Percentiles rank a stretch among this genome's conserved stretches.
Conservation (phyloP, 352 stramenopile species). For the Phytophthora macrochlamydospora region DNA sequence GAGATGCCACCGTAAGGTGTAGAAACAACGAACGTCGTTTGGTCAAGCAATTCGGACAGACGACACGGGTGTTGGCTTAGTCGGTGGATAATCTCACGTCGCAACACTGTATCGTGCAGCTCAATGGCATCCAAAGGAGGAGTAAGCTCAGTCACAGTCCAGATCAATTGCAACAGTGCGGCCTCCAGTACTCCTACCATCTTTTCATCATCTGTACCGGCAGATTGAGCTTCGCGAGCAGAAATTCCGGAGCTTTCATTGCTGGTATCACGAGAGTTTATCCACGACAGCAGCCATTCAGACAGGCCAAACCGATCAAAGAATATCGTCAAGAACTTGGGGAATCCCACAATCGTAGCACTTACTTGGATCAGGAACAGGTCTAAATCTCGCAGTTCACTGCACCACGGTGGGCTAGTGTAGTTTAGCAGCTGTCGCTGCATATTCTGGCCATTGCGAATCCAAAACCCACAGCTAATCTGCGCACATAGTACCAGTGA, state of each 20-base stretch:
- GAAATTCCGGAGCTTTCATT: constrained; percentile 50
- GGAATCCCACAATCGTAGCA: constrained; percentile 59
- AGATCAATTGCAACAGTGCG: constrained; percentile 83
- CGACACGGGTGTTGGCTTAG: constrained; percentile 75
- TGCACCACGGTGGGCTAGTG: constrained; percentile 72
- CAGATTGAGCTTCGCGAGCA: constrained; percentile 21
- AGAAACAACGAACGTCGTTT: constrained; percentile 78
- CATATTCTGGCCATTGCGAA: constrained; percentile 87
- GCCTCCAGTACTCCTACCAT: constrained; percentile 73
- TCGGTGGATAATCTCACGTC: constrained; percentile 88
- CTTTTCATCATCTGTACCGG: constrained; percentile 57
- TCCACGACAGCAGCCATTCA: constrained; percentile 72
- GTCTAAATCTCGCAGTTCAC: constrained; percentile 75
- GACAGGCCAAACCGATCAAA: constrained; percentile 83
- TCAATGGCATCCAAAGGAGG: constrained; percentile 67
- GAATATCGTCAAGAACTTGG: constrained; percentile 78
- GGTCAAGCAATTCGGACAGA: constrained; percentile 77
- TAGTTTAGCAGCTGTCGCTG: constrained; percentile 84
- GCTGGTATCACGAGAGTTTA: constrained; percentile 49
- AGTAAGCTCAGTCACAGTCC: constrained; percentile 87
- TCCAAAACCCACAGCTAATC: constrained; percentile 81
- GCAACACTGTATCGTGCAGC: constrained; percentile 64
- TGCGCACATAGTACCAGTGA: constrained; percentile 79
- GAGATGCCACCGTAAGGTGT: constrained; percentile 73
- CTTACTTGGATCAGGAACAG: constrained; percentile 78